Evolutionary conservation across 2,329 filamentous ascomycete genomes (phyloP).

Genomic region (Calonectria pseudoreteaudii): DNA sequence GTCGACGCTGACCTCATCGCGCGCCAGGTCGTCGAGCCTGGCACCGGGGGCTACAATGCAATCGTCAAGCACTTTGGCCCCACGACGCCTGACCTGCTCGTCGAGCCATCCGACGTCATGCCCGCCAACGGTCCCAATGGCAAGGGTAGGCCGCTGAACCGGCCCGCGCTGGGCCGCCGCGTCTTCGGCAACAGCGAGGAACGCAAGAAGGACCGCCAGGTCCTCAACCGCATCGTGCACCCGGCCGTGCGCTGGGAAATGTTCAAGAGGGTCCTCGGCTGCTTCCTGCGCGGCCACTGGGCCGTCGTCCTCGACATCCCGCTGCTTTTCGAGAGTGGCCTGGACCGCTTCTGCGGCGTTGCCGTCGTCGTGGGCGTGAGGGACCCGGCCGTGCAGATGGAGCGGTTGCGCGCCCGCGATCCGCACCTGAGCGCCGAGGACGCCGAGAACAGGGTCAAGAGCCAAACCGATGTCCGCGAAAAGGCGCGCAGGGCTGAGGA

Average conservation of each 20-base stretch:
- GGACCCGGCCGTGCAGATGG: constrained; percentile 86
- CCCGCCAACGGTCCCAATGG: constrained; percentile 67
- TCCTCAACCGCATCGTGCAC: constrained; percentile 92
- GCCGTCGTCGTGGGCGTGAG: constrained; percentile 88
- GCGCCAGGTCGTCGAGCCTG: constrained; percentile 93
- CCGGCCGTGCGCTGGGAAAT: constrained; percentile 88
- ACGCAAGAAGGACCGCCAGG: constrained; percentile 75
- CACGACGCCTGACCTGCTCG: constrained; percentile 86
- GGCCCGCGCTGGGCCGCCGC: constrained; percentile 83
- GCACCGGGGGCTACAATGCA: constrained; percentile 83
- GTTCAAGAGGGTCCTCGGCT: constrained; percentile 77
- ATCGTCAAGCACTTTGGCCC: constrained; percentile 86
- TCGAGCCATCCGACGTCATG: constrained; percentile 66
- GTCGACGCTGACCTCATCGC: constrained; percentile 95
- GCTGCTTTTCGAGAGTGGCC: constrained; percentile 87
- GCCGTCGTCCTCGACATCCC: constrained; percentile 94
- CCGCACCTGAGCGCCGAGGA: constrained; percentile 84
- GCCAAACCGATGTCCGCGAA: constrained; percentile 86
- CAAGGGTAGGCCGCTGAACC: constrained; percentile 81
- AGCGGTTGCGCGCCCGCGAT: constrained; percentile 80
- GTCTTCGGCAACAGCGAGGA: constrained; percentile 87
- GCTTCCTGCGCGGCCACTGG: constrained; percentile 83
- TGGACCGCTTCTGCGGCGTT: constrained; percentile 87
- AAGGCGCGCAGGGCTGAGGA: constrained; percentile 83
- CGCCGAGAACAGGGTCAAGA: constrained; percentile 85